Evolutionary conservation across 73 alveolate genomes (phyloP), one percentile per base, ranked within the genome.

Genomic region (Uronychia setigera): DNA sequence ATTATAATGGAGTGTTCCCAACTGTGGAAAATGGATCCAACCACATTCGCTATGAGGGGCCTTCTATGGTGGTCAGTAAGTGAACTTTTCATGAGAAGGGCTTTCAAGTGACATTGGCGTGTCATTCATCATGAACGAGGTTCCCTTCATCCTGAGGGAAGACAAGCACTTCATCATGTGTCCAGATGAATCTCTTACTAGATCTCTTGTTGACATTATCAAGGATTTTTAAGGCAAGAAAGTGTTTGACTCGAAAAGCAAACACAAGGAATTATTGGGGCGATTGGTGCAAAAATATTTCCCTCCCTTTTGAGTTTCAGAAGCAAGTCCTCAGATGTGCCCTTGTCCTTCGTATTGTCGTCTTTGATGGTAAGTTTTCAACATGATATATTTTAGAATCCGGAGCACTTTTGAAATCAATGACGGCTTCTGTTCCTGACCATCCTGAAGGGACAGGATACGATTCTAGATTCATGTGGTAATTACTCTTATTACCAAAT

Each of bases 1-100:
- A 85, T 35, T 85, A 85, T 57, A 85, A 85, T 85, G 81, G 83
- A 19, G 85, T 60, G n/a, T 85, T 85, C 11, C 91, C 91, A 31
- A 26, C 76, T 1, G 59, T 85, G 14, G 91, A 85, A 31, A 77
- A 60, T 35, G 91, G 91, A 0, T 76, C 91, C 1, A 78, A 77
- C 35, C 86, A 85, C 67, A 85, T 85, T 57, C 32, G 81, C 34
- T 85, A 77, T 57, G 91, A 85, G 35, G 91, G 85, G 25, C 74
- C 76, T 9, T 57, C 35, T 29, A 60, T 60, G 33, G 35, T 60
- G 1, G 57, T 81, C 74, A 81, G 88, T 81, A 60, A 58, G 81
- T 31, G 26, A 1, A 9, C 32, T n/a, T 77, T 35, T 32, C 0
- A 19, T 27, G 58, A 33, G 60, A 29, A 77, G 84, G 91, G 34